A percentile compares a stretch with the other conserved stretches of the same genome.
Evolutionary conservation across 148 eudicot species (phyloP).

Genomic region (Nyssa sinensis): DNA sequence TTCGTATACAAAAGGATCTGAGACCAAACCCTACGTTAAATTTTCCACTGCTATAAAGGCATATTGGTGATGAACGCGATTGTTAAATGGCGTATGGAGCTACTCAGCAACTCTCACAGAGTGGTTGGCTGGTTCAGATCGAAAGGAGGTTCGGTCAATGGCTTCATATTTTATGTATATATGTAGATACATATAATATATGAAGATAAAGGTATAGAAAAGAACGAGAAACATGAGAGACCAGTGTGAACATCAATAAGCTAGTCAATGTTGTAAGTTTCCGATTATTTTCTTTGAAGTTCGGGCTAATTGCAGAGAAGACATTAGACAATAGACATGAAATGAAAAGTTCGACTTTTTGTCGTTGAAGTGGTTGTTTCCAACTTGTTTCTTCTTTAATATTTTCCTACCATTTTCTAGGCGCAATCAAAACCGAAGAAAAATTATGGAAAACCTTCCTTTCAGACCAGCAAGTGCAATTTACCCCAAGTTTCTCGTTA

Average conservation of each 20-base stretch:
- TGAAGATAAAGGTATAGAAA: background rate
- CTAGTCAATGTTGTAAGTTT: background rate
- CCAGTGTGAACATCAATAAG: background rate
- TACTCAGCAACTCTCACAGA: background rate
- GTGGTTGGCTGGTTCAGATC: background rate
- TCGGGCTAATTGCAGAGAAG: background rate
- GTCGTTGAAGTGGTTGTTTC: background rate
- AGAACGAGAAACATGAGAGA: background rate
- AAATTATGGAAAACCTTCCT: too few species aligned
- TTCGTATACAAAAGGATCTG: background rate
- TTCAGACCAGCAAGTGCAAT: too few species aligned
- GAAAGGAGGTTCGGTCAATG: conserved; percentile 8
- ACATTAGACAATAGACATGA: background rate
- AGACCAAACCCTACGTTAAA: background rate
- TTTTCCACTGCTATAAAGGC: background rate
- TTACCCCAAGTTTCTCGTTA: too few species aligned
- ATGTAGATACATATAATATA: too few species aligned
- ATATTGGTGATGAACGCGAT: background rate
- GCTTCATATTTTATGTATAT: background rate
- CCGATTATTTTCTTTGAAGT: background rate
- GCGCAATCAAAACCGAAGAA: too few species aligned
- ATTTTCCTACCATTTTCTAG: too few species aligned
- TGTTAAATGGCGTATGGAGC: background rate
- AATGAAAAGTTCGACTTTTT: background rate
- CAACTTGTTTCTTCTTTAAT: too few species aligned